phyloP scores from a whole-genome alignment of 345 rosid species.

The Balakata baccata region DNA sequence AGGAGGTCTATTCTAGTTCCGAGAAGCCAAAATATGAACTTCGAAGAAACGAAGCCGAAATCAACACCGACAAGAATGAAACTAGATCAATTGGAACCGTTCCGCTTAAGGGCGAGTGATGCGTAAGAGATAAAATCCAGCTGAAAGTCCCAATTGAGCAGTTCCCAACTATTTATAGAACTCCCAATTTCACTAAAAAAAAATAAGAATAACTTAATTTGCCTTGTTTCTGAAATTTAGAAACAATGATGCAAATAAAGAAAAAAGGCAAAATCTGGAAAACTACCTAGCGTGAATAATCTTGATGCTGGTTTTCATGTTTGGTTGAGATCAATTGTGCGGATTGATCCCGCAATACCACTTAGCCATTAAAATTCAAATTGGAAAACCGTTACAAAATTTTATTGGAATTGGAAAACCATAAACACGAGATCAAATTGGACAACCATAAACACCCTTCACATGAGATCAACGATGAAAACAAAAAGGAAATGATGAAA shows the following conservation, averaged over 20 bases:
- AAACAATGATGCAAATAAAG: not conserved
- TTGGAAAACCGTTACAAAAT: no score
- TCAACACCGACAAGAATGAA: no score
- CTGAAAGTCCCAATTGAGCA: not conserved
- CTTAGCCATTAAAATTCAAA: constrained; percentile 56
- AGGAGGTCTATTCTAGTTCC: no score
- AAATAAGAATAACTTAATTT: not conserved
- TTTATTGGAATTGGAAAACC: no score
- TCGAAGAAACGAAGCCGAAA: no score
- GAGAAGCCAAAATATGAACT: no score
- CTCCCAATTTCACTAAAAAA: not conserved
- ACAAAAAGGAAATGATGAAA: no score
- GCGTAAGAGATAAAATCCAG: no score
- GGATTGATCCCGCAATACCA: constrained; percentile 78
- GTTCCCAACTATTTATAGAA: not conserved
- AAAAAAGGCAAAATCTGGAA: not conserved
- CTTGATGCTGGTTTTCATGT: constrained; percentile 93
- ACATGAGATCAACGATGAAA: not conserved
- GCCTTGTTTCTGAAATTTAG: not conserved
- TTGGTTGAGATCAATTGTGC: constrained; percentile 92
- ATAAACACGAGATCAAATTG: no score
- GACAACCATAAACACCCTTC: no score
- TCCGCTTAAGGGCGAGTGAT: no score
- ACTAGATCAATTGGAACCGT: no score
- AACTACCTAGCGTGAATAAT: constrained; percentile 86